Evolutionary conservation across 257 asterid species (phyloP).

Genomic region (Fraxinus pennsylvanica): DNA sequence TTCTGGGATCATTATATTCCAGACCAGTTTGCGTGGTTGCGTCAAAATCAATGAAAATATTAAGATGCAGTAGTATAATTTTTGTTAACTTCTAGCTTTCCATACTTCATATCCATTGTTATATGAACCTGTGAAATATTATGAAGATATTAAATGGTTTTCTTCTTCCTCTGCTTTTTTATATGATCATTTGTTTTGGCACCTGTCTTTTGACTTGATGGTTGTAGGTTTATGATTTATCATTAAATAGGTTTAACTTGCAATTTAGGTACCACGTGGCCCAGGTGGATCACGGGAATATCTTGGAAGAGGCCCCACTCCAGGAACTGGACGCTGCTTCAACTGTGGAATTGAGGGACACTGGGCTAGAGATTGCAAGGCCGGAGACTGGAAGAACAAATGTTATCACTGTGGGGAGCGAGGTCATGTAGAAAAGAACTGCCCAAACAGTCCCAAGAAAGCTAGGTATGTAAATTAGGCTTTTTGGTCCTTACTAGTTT

Average conservation of each 20-base stretch:
- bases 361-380: constrained; percentile 69
- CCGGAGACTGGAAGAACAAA: constrained; percentile 70
- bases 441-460: constrained; percentile 55
- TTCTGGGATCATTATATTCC: not conserved
- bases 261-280: constrained; percentile 55
- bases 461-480: constrained; percentile 27
- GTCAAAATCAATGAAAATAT: not conserved
- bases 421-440: constrained; percentile 61
- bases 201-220: not conserved
- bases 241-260: not conserved
- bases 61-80: not conserved
- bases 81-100: not conserved
- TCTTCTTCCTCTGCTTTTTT: not conserved
- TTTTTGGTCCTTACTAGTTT: not conserved
- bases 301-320: constrained; percentile 59
- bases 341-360: constrained; percentile 69
- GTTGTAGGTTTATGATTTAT: not conserved
- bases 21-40: not conserved
- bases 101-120: not conserved
- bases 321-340: constrained; percentile 71
- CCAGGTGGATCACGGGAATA: constrained; percentile 61
- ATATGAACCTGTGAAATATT: not conserved
- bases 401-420: constrained; percentile 73
- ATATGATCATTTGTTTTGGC: not conserved
- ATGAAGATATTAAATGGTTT: not conserved